Conservation (phyloP, 129 eudicot genomes). For the Flaveria bidentis region DNA sequence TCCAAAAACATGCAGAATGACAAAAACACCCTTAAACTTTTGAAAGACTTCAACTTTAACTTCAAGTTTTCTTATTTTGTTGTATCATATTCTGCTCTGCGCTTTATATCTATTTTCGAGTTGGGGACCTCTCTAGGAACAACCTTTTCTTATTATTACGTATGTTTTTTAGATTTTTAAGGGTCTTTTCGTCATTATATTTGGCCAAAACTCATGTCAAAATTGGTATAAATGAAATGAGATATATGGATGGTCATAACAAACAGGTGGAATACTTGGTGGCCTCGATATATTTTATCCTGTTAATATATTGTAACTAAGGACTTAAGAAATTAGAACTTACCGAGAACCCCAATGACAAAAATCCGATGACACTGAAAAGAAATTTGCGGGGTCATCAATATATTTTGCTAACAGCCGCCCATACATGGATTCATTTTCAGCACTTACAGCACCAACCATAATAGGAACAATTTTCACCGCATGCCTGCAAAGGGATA, state of each 20-base stretch:
- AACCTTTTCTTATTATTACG: too few relatives aligned
- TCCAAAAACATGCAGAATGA: not conserved
- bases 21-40: not conserved
- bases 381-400: constrained; percentile 81
- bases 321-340: constrained; percentile 13
- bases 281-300: not conserved
- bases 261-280: not conserved
- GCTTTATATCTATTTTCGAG: too few relatives aligned
- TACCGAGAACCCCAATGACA: constrained; percentile 96
- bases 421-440: constrained; percentile 86
- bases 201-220: not conserved
- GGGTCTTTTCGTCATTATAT: not conserved
- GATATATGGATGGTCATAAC: not conserved
- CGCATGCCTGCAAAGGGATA: constrained; percentile 45
- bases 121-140: too few relatives aligned
- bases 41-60: not conserved
- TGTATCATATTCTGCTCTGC: too few relatives aligned
- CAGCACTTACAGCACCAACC: constrained; percentile 92
- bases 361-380: constrained; percentile 88
- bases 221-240: not conserved
- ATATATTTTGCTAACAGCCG: constrained; percentile 77
- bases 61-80: too few relatives aligned
- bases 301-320: not conserved
- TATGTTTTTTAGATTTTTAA: too few relatives aligned
- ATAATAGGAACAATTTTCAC: constrained; percentile 88